These are phyloP conservation scores for Choiromyces venosus DNA, from an alignment of 495 filamentous ascomycete genomes.

Conservation along the genomic window DNA sequence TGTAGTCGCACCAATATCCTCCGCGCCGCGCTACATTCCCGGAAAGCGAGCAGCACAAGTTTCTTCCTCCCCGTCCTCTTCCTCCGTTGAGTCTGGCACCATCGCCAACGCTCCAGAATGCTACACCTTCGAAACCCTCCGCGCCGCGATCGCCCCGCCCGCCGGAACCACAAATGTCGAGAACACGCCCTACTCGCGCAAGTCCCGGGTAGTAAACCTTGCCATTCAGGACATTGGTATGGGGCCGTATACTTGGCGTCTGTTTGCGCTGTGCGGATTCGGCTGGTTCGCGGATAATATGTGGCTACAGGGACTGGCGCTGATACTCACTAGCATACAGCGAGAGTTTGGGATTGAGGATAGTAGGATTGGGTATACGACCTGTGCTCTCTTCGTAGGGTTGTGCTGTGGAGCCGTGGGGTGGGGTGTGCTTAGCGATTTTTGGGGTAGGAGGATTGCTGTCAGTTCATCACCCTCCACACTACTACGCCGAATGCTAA, in stretches of 20 bases:
- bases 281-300: slow-evolving; percentile 48
- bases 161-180: not conserved
- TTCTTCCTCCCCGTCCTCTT: not conserved
- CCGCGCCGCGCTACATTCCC: not conserved
- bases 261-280: slow-evolving; percentile 73
- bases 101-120: not conserved
- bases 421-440: not conserved
- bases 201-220: not conserved
- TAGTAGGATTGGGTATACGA: not conserved
- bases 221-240: slow-evolving; percentile 64
- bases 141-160: not conserved
- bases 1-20: not conserved
- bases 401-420: not conserved
- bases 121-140: not conserved
- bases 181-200: not conserved
- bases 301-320: slow-evolving; percentile 70
- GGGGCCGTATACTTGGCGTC: slow-evolving; percentile 76
- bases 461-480: not conserved
- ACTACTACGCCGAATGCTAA: not conserved
- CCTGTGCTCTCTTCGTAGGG: not conserved
- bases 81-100: not conserved
- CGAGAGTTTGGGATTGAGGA: not conserved
- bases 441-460: not conserved
- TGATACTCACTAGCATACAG: slow-evolving; percentile 54
- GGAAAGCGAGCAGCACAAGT: not conserved